phyloP scores from a whole-genome alignment of 768 basidiomycete species.

The Hortiboletus campestris region DNA sequence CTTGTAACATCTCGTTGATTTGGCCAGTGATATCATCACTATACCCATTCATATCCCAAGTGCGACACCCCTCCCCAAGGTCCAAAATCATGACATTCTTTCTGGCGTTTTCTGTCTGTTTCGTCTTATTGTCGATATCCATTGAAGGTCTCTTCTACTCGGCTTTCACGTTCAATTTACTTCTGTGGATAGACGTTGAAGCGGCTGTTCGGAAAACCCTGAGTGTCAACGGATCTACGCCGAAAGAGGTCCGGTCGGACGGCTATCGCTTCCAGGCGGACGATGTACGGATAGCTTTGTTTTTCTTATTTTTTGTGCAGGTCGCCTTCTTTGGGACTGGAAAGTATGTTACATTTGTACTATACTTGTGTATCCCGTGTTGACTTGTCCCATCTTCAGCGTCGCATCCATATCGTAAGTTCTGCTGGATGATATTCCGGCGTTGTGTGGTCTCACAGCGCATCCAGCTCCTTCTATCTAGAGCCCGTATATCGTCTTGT shows the following conservation, averaged over 20 bases:
- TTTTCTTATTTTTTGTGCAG: constrained; percentile 86
- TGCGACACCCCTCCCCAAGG: constrained; percentile 36
- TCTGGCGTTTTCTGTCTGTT: constrained; percentile 71
- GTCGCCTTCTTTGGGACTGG: constrained; percentile 85
- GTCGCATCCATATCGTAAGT: constrained; percentile 82
- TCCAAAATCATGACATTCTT: constrained; percentile 62
- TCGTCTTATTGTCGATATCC: constrained; percentile 78
- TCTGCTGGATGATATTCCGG: neutral
- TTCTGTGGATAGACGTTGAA: constrained; percentile 70
- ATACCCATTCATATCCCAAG: constrained; percentile 46
- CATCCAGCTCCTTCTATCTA: constrained; percentile 71
- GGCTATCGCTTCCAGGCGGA: constrained; percentile 51
- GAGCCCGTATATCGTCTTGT: constrained; percentile 86
- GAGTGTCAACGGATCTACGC: neutral
- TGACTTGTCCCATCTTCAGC: constrained; percentile 35
- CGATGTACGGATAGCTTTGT: constrained; percentile 71
- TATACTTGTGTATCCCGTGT: neutral
- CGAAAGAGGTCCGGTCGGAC: neutral
- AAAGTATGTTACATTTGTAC: constrained; percentile 50
- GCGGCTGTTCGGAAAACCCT: constrained; percentile 22
- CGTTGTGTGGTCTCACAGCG: neutral
- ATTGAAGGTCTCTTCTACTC: constrained; percentile 79
- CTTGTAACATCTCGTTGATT: neutral
- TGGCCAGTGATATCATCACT: constrained; percentile 52
- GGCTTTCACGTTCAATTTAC: constrained; percentile 60